Base-by-base conservation (phyloP, 2,329 filamentous ascomycete species). In the Paecilomyces sp. region DNA sequence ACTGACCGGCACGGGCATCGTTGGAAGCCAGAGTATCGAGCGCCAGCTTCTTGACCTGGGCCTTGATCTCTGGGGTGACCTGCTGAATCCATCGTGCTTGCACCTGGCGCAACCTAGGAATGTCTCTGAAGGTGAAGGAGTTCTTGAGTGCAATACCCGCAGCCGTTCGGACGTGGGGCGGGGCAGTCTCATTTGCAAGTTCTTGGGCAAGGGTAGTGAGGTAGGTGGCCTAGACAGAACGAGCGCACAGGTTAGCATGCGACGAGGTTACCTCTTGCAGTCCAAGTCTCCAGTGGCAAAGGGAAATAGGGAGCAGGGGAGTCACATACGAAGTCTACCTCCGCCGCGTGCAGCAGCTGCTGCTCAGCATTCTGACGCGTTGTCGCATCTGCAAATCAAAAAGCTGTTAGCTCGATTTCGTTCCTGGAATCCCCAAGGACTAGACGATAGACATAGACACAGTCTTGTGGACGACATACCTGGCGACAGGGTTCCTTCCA, bases 61-160 rank as follows among this genome's bases (percentile, higher is more conserved):
- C 83, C 85, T 96, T 97, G 70, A 92, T 90, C 62, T 89, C 86
- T 67, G 86, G 82, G 70, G 91, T 89, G 66, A 93, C 88, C 73
- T 90, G 87, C 74, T 88, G 85, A 63, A 94, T 82, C 94, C 94
- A 99, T 88, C 95, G 92, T 72, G 87, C 84, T 80, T 97, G 94
- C 60, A 97, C 86, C 75, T 95, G 90, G 73, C 90, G 88, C 79
- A 96, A 87, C 73, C 92, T 89, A 71, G 86, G 81, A 72, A 88
- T 88, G 78, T 99, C 94, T 82, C 94, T 89, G 72, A 92, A 90
- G 72, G 91, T 91, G 81, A 99, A 97, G 71, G 94, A 90, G 83
- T 99, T 99, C 82, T 99, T 99, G 72, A 99, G 83, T 68, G 94
- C 93, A 69, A 99, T 86, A 86, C 92, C 94, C 70, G 94, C 94